Evolutionary conservation across 495 filamentous ascomycete genomes (phyloP).

Genomic region (Penicillium roqueforti): DNA sequence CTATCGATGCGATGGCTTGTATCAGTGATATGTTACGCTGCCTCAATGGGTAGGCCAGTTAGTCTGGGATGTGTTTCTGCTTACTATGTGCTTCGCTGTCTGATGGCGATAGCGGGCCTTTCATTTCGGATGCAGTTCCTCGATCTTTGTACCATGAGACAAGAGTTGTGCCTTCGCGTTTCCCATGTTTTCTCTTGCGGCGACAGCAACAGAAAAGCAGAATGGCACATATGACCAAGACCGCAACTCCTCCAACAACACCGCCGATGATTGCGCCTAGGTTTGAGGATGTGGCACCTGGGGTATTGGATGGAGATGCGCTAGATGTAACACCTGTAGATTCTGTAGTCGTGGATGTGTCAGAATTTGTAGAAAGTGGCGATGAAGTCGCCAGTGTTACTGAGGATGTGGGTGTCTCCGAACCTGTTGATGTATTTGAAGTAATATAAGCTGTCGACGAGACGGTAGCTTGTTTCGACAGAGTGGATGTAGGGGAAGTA

Average conservation of each 20-base stretch:
- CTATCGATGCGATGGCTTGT: neutral
- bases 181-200: constrained; percentile 16
- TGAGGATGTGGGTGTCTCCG: neutral
- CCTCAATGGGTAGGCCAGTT: neutral
- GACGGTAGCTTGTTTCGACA: neutral
- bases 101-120: neutral
- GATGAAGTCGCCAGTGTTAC: neutral
- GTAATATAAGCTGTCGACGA: neutral
- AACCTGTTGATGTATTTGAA: neutral
- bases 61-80: neutral
- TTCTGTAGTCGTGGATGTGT: neutral
- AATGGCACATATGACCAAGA: constrained; percentile 16
- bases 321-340: neutral
- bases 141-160: constrained; percentile 5
- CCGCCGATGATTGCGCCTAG: constrained; percentile 28
- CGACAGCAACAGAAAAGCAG: constrained; percentile 22
- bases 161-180: constrained; percentile 3
- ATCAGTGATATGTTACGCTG: neutral
- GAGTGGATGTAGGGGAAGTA: neutral
- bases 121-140: neutral
- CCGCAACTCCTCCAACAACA: constrained; percentile 22
- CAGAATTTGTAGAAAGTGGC: neutral
- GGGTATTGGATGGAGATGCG: neutral
- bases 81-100: constrained; percentile 2
- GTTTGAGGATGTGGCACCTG: constrained; percentile 2